A percentile compares a stretch with the other conserved stretches of the same genome.
Conservation (phyloP, 208 protist genomes). For the Trypanosoma mega region DNA sequence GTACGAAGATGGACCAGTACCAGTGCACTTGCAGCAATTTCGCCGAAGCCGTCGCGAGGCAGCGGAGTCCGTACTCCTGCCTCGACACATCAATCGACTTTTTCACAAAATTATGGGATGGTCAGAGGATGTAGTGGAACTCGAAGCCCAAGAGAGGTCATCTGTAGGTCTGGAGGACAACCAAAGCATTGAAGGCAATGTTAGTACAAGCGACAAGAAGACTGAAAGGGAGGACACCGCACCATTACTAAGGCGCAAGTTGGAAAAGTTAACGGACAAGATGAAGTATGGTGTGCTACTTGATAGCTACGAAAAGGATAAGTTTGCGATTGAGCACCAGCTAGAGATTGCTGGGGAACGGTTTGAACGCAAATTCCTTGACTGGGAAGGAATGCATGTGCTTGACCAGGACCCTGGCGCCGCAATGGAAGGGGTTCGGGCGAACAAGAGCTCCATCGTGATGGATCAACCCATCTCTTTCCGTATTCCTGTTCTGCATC, state of each 20-base stretch:
- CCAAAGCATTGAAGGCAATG: not conserved
- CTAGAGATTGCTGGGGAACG: constrained; percentile 70
- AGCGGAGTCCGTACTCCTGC: constrained; percentile 75
- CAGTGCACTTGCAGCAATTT: constrained; percentile 72
- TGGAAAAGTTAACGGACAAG: constrained; percentile 51
- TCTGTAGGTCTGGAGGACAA: not conserved
- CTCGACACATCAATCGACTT: constrained; percentile 84
- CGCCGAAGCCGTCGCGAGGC: constrained; percentile 54
- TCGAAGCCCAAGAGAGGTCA: constrained; percentile 39
- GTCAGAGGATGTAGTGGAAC: constrained; percentile 79
- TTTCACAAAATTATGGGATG: constrained; percentile 94
- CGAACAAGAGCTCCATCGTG: constrained; percentile 80
- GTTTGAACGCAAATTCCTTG: constrained; percentile 83
- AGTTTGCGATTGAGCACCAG: constrained; percentile 82
- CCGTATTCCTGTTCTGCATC: constrained; percentile 71
- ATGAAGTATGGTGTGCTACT: constrained; percentile 91
- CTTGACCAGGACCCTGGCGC: constrained; percentile 67
- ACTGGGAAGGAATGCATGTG: constrained; percentile 88
- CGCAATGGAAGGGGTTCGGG: constrained; percentile 55
- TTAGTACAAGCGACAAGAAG: constrained; percentile 13
- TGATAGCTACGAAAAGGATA: constrained; percentile 86
- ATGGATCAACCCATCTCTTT: constrained; percentile 70
- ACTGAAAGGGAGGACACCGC: constrained; percentile 2
- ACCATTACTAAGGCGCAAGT: constrained; percentile 53
- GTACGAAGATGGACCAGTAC: constrained; percentile 54